These are phyloP conservation scores for Ormosia emarginata DNA, from an alignment of 306 rosid genomes.

Conservation along the genomic window DNA sequence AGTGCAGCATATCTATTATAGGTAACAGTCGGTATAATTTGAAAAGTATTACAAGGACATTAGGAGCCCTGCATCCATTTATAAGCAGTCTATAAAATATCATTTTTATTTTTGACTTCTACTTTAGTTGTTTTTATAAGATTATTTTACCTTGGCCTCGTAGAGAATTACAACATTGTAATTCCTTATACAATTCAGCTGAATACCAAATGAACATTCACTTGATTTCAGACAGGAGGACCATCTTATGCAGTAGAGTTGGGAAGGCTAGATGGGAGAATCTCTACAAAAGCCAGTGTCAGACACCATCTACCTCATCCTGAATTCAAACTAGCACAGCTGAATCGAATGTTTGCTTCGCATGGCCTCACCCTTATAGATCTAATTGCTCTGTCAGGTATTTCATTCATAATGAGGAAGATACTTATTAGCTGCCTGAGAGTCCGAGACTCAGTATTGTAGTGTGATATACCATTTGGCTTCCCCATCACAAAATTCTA, in stretches of 20 bases:
- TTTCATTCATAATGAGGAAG: not conserved
- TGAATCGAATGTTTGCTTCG: slow-evolving; percentile 53
- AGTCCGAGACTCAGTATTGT: not conserved
- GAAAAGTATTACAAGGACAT: not conserved
- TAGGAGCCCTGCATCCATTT: not conserved
- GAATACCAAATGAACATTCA: not conserved
- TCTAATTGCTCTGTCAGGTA: slow-evolving; percentile 85
- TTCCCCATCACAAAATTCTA: not conserved
- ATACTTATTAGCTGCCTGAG: not conserved
- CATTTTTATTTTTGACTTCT: not conserved
- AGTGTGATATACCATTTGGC: not conserved
- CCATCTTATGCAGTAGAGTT: slow-evolving; percentile 72
- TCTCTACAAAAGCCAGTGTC: slow-evolving; percentile 59
- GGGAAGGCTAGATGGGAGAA: slow-evolving; percentile 76
- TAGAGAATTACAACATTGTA: not conserved
- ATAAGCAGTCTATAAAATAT: not conserved
- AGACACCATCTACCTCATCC: slow-evolving; percentile 62
- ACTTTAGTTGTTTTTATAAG: not conserved
- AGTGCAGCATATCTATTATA: not conserved
- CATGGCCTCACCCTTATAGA: slow-evolving; percentile 64
- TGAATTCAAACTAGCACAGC: slow-evolving; percentile 39
- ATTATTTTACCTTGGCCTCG: not conserved
- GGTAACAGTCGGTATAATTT: not conserved
- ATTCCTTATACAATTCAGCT: not conserved
- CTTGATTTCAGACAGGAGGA: slow-evolving; percentile 67